Evolutionary conservation across 2,329 filamentous ascomycete genomes (phyloP).

Genomic region (Arthroderma sp.): DNA sequence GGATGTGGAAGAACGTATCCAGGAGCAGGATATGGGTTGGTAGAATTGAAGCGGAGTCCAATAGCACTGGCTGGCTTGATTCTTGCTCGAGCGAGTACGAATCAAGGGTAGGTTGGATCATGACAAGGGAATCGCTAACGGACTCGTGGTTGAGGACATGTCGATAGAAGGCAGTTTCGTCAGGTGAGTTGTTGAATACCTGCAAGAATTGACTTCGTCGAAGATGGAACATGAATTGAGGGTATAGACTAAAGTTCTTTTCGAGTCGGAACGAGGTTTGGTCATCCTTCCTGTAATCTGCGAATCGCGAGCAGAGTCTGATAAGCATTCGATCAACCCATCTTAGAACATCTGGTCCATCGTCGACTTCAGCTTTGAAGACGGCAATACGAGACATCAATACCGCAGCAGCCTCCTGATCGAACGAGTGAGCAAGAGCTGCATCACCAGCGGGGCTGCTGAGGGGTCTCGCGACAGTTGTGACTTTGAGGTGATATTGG

Average conservation of each 20-base stretch:
- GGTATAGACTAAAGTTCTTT: conserved; percentile 98
- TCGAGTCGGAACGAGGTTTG: conserved; percentile 92
- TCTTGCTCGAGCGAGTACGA: conserved; percentile 97
- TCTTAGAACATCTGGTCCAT: conserved; percentile 91
- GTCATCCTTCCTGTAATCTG: conserved; percentile 96
- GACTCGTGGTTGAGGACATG: conserved; percentile 97
- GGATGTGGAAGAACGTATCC: conserved; percentile 98
- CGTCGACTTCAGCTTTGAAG: conserved; percentile 96
- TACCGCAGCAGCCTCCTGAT: conserved; percentile 93
- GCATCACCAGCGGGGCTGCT: conserved; percentile 91
- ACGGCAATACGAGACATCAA: conserved; percentile 99
- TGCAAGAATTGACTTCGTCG: conserved; percentile 94
- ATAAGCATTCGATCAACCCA: conserved; percentile 99
- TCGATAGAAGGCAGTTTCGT: conserved; percentile 97
- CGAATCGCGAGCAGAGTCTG: conserved; percentile 86
- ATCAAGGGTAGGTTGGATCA: conserved; percentile 97
- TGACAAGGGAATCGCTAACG: conserved; percentile 88
- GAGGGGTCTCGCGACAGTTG: conserved; percentile 79
- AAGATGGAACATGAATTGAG: conserved; percentile 99
- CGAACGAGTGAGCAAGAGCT: conserved; percentile 90
- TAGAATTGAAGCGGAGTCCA: conserved; percentile 94
- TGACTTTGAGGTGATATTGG: conserved; percentile 90
- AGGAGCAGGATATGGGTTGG: conserved; percentile 85
- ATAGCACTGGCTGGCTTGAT: conserved; percentile 78
- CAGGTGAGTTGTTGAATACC: conserved; percentile 98